Evolutionary conservation across 164 flowering plant genomes (phyloP), one percentile per base, ranked within the genome.

Genomic region (Stephania japonica): DNA sequence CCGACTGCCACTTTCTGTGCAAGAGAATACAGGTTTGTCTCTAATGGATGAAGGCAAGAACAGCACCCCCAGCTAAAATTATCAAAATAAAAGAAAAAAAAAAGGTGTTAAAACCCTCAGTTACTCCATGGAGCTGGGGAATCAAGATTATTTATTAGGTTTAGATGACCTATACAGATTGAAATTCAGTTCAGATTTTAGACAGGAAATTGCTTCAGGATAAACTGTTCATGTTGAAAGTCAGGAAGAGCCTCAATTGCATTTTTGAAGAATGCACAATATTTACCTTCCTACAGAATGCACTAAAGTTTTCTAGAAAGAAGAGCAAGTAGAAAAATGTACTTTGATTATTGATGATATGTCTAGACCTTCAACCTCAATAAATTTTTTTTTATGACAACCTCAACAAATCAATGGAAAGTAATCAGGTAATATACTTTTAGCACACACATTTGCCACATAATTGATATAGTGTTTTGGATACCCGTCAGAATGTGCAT

Each of bases 1-100:
- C 43, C 77, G 18, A 38, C 65, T 50, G 11, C 70, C 79, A 75
- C 72, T 68, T n/a, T 80, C 81, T 63, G 97, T 90, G 73, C 99
- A 96, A 65, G 99, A 93, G 80, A 96, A 92, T 64, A 68, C 76
- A 77, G 53, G 38, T 62, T 78, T 80, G 21, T 66, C 79, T 73
- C 74, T 81, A 41, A 75, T 11, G 2, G 63, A 13, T 56, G 87
- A 78, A 25, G 97, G 99, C 78, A 96, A 80, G 83, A 96, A 91
- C 44, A 96, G 85, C 78, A 93, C 98, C 25, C 99, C 98, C 59
- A 96, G 86, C 99, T 96, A 86, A 38, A 75, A 75, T 25, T 26
- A 42, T 24, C 63, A 23, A 73, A 71, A 32, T 32, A 32, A 32
- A 32, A 32, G 26, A 25, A 50, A 38, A 27, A 68, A n/a, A 62